phyloP scores from a whole-genome alignment of 305 asterid species.

The Ilex paraguariensis region DNA sequence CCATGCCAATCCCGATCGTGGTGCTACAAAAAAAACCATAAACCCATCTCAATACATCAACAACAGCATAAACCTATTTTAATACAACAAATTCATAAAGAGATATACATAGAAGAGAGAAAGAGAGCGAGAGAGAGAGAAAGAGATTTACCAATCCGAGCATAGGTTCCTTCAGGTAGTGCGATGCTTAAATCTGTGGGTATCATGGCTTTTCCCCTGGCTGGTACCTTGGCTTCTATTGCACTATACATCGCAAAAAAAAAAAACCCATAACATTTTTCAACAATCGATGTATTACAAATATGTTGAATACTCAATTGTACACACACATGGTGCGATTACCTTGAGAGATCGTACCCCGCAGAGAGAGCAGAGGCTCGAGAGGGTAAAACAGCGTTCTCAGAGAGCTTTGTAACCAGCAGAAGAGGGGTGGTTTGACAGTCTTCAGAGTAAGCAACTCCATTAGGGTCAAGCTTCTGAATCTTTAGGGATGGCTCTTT shows the following conservation, averaged over 20 bases:
- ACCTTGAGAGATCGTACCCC: conserved; percentile 21
- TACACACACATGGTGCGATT: not conserved
- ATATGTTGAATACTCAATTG: too few species aligned
- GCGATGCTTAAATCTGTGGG: conserved; percentile 18
- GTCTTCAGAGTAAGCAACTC: too few species aligned
- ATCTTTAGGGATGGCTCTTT: not conserved
- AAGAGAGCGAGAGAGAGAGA: not conserved
- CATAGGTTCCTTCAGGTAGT: conserved; percentile 24
- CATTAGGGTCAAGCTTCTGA: not conserved
- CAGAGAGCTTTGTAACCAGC: conserved; percentile 16
- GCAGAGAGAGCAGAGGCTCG: conserved; percentile 14
- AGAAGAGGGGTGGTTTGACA: conserved; percentile 4
- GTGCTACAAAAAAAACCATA: conserved; percentile 17
- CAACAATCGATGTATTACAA: too few species aligned
- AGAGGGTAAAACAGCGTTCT: conserved; percentile 14
- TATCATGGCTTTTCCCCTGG: conserved; percentile 19
- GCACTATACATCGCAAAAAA: conserved; percentile 9
- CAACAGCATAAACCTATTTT: too few species aligned
- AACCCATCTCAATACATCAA: too few species aligned
- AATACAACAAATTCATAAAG: not conserved
- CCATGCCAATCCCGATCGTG: conserved; percentile 19
- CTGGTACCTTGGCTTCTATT: conserved; percentile 13
- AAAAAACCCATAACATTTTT: too few species aligned
- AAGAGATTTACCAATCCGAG: conserved; percentile 13
- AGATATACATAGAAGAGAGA: not conserved